Conservation (phyloP, 148 eudicot species). For the Salicornia ramosissima region DNA sequence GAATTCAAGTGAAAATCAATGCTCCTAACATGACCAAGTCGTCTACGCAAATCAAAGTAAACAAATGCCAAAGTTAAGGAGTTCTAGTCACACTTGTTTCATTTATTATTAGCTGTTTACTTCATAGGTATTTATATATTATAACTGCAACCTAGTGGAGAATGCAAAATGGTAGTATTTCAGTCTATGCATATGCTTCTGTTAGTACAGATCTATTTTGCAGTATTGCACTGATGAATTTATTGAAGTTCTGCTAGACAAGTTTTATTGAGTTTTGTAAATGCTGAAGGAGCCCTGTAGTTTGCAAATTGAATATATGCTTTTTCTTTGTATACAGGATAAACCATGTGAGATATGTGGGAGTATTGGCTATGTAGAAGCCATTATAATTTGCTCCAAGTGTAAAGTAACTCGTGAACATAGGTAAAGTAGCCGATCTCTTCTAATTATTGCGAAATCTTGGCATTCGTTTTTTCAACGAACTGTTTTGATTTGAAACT, state of each 20-base stretch:
- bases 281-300: background rate
- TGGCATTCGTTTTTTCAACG: background rate
- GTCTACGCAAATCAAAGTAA: too few relatives aligned
- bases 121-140: background rate
- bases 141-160: background rate
- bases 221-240: too few relatives aligned
- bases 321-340: constrained; percentile 18
- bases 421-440: constrained; percentile 13
- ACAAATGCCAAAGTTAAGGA: background rate
- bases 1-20: background rate
- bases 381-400: constrained; percentile 20
- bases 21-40: background rate
- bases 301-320: background rate
- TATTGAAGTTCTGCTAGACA: too few relatives aligned
- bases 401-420: constrained; percentile 30
- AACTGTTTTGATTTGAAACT: background rate
- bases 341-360: constrained; percentile 37
- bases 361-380: constrained; percentile 14
- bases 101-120: background rate
- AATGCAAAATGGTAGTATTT: constrained; percentile 5
- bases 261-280: too few relatives aligned
- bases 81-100: background rate
- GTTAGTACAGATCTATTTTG: background rate
- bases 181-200: background rate
- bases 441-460: constrained; percentile 3